Evolutionary conservation across 2,329 filamentous ascomycete species (phyloP).

Genomic region (Colletotrichum lentis): DNA sequence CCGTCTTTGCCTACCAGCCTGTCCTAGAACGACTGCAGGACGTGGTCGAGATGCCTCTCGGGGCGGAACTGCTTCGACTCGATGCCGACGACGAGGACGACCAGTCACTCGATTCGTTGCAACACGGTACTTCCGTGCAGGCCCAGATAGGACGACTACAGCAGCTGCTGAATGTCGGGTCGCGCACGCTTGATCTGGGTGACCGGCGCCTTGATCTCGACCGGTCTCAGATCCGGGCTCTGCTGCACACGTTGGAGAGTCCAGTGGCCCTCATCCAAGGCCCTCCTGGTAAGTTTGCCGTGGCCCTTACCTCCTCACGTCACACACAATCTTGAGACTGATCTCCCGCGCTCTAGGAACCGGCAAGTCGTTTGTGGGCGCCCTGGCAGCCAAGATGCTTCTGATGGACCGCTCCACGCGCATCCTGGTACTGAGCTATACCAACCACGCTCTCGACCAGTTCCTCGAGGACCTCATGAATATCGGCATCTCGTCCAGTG

Average conservation of each 20-base stretch:
- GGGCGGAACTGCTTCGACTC: constrained; percentile 58
- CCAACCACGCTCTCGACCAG: constrained; percentile 73
- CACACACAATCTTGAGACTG: not conserved
- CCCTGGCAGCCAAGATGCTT: constrained; percentile 66
- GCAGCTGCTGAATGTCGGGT: not conserved
- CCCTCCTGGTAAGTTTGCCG: constrained; percentile 65
- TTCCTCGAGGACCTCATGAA: constrained; percentile 69
- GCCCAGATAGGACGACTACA: not conserved
- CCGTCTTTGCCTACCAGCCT: constrained; percentile 75
- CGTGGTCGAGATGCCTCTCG: constrained; percentile 64
- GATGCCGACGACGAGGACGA: not conserved
- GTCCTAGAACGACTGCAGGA: constrained; percentile 67
- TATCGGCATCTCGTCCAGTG: constrained; percentile 58
- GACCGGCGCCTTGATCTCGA: constrained; percentile 39
- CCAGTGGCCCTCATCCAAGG: constrained; percentile 73
- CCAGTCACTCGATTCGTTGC: not conserved
- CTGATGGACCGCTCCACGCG: constrained; percentile 57
- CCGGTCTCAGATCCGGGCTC: constrained; percentile 63
- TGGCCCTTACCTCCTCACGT: no score
- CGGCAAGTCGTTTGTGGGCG: constrained; percentile 78
- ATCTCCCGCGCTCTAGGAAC: constrained; percentile 59
- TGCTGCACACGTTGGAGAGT: constrained; percentile 62
- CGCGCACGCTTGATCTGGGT: constrained; percentile 6
- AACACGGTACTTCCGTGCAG: not conserved
- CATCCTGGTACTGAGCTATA: constrained; percentile 73